Evolutionary conservation across 225 moss, liverwort and hornwort genomes (phyloP), one percentile per base, ranked within the genome.

Genomic region (Bryum argenteum): DNA sequence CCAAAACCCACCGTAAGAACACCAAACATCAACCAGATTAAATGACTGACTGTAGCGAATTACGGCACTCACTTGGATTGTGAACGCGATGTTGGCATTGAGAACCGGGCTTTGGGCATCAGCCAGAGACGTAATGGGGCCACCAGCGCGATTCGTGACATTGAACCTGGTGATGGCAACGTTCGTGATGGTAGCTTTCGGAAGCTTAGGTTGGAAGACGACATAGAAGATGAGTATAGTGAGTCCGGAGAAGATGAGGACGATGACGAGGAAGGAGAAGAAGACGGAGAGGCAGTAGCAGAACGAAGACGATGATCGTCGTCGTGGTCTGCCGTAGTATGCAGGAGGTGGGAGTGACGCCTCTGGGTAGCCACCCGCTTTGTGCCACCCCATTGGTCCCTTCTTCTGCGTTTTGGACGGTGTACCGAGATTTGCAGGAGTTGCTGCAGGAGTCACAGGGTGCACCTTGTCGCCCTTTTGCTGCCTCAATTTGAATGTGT

Each of bases 61-160:
- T n/a, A n/a, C n/a, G n/a, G n/a, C n/a, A n/a, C 47, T 12, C 13
- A 48, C 86, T 61, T 67, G 67, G 10, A 86, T 78, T 0, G 83
- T 80, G 61, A 83, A 75, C 6, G 68, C 75, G 26, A 86, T 83
- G 52, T 83, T 71, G 5, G 86, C 77, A 20, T 86, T 83, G 39
- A 86, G 71, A 7, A 86, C 83, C 2, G 83, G 86, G 53, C 72
- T 69, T 0, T 77, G 55, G 5, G 71, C 14, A 48, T 71, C 80
- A 13, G 72, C 55, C 11, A 41, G 10, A 3, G 71, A 65, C 1
- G 70, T 39, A 5, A 85, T 19, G 16, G 61, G 10, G 12, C 70
- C 76, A 11, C 86, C 86, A 0, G 71, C 65, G 57, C 69, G 71
- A 51, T 75, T 80, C n/a, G 77, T 83, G 16, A 86, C 83, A 8